phyloP scores from a whole-genome alignment of 83 land plant species.

The Thuja plicata region DNA sequence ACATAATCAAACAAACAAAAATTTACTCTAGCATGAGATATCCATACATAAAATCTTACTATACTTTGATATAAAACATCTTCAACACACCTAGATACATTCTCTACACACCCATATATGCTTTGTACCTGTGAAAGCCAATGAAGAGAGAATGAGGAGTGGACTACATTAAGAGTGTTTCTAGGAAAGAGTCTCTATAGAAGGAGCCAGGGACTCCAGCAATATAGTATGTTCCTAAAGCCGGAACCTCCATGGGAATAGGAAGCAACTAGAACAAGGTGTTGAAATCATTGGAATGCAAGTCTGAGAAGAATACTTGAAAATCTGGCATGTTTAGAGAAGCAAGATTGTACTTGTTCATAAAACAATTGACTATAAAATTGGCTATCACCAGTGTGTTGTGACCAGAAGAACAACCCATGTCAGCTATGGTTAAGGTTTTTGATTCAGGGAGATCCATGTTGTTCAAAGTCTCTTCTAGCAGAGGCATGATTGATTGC shows the following conservation, averaged over 20 bases:
- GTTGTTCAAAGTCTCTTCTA: constrained; percentile 39
- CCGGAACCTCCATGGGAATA: constrained; percentile 13
- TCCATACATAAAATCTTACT: neutral
- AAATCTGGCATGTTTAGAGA: constrained; percentile 43
- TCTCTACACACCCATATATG: neutral
- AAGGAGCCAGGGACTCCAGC: constrained; percentile 73
- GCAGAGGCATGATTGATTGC: constrained; percentile 43
- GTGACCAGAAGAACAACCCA: constrained; percentile 53
- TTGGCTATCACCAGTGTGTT: constrained; percentile 49
- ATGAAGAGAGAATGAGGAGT: constrained; percentile 64
- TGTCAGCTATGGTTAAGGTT: constrained; percentile 34
- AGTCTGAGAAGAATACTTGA: constrained; percentile 62
- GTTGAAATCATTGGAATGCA: constrained; percentile 64
- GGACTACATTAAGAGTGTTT: constrained; percentile 43
- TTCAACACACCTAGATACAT: too few species aligned
- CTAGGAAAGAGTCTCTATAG: constrained; percentile 54
- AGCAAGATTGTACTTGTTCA: constrained; percentile 27
- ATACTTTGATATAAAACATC: neutral
- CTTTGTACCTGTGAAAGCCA: constrained; percentile 70
- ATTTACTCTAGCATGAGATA: neutral
- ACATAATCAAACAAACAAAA: neutral
- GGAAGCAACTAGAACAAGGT: constrained; percentile 64
- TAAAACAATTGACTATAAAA: constrained; percentile 45
- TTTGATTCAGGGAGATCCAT: constrained; percentile 25
- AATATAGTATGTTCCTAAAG: constrained; percentile 13